A percentile compares a stretch with the other conserved stretches of the same genome.
phyloP scores from a whole-genome alignment of 345 rosid species.

The Pseudoturritis turrita region DNA sequence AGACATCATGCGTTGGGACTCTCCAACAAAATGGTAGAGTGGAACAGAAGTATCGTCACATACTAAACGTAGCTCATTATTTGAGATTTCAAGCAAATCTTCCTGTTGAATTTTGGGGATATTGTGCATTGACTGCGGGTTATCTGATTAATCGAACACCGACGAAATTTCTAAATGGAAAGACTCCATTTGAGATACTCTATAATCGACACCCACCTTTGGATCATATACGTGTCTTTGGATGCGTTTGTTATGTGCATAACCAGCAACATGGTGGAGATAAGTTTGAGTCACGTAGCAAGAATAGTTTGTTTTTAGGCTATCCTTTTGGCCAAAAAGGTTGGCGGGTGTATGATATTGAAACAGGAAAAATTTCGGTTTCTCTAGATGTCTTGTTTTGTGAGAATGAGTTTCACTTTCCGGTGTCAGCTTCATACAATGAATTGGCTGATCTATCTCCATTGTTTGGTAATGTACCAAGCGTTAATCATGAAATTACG shows the following conservation, averaged over 20 bases:
- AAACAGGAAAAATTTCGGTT: not conserved
- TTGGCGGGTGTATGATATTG: not conserved
- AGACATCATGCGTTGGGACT: too few species aligned
- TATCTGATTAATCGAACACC: not conserved
- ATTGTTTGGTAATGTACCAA: too few species aligned
- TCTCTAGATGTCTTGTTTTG: not conserved
- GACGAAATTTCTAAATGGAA: not conserved
- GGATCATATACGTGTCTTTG: not conserved
- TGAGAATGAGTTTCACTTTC: too few species aligned
- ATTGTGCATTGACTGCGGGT: not conserved
- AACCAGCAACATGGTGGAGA: not conserved
- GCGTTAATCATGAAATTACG: too few species aligned
- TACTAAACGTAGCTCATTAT: too few species aligned
- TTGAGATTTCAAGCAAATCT: not conserved
- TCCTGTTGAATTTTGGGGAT: not conserved
- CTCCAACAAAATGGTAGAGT: too few species aligned
- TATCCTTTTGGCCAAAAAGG: not conserved
- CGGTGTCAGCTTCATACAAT: too few species aligned
- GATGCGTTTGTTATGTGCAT: not conserved
- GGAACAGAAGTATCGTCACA: too few species aligned
- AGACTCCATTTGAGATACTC: not conserved
- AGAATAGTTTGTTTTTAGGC: not conserved
- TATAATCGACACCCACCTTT: not conserved
- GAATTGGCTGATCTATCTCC: too few species aligned
- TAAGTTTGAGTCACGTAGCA: not conserved